Evolutionary conservation across 768 basidiomycete species (phyloP).

Genomic region (Mycena galopus): DNA sequence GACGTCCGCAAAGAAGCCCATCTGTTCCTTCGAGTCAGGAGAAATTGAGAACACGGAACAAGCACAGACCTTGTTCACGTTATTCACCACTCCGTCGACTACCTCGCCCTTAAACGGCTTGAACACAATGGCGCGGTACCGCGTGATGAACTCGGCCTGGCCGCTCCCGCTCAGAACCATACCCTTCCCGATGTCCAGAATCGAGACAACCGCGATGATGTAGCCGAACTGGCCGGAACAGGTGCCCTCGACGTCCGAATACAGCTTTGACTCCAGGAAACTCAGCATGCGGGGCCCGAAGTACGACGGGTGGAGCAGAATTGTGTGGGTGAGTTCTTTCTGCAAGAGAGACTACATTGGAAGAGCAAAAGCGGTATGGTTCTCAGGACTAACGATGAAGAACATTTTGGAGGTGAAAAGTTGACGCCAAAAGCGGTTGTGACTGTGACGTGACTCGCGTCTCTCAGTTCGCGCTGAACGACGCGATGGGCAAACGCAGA

Average conservation of each 20-base stretch:
- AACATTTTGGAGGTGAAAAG: constrained; percentile 58
- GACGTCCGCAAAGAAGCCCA: constrained; percentile 98
- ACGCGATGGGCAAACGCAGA: constrained; percentile 56
- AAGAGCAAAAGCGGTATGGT: constrained; percentile 15
- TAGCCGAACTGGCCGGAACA: constrained; percentile 96
- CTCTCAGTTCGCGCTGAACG: not conserved
- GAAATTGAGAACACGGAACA: not conserved
- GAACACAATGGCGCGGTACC: constrained; percentile 97
- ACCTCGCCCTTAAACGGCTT: constrained; percentile 99
- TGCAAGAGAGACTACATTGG: constrained; percentile 47
- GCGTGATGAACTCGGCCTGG: constrained; percentile 95
- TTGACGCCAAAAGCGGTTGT: not conserved
- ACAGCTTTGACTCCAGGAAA: constrained; percentile 93
- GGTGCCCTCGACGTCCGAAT: constrained; percentile 97
- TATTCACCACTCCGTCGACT: constrained; percentile 95
- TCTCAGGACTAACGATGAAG: constrained; percentile 70
- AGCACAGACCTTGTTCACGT: constrained; percentile 89
- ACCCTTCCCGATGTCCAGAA: constrained; percentile 92
- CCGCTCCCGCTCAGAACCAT: constrained; percentile 93
- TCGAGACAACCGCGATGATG: constrained; percentile 92
- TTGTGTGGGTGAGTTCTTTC: constrained; percentile 98
- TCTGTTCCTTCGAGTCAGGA: constrained; percentile 61
- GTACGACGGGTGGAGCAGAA: constrained; percentile 97
- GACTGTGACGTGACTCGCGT: not conserved
- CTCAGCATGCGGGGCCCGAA: constrained; percentile 97